Evolutionary conservation across 768 basidiomycete genomes (phyloP), one percentile per base, ranked within the genome.

Genomic region (Boletus reticuloceps): DNA sequence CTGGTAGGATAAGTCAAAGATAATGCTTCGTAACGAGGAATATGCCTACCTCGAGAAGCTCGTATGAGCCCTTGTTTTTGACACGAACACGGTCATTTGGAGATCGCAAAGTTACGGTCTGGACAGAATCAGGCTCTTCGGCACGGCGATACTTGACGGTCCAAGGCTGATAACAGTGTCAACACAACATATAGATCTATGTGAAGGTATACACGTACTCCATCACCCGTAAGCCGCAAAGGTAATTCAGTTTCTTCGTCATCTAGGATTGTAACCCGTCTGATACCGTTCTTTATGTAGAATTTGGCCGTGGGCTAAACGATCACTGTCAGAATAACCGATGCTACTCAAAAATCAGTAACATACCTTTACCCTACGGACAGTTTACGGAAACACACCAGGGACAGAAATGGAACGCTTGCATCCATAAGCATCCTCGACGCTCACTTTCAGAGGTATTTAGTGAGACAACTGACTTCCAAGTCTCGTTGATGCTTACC

Each of bases 341-440:
- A 20, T 31, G 7, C 22, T 31, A 8, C 22, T n/a, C 19, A 20
- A 43, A 41, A 49, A 20, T 6, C 4, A 17, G 39, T 6, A 31
- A 71, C 77, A 60, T 64, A 91, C 92, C 78, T 88, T 85, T 16
- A 88, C 79, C 58, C 90, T 76, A 59, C 87, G 82, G 20, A 99
- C 94, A n/a, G 62, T 91, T 91, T 47, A 96, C 91, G 8, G 83
- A 80, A 34, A 96, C 72, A 96, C 72, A 4, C 89, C 89, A n/a
- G 87, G 84, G 0, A 86, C 85, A 9, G 84, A 81, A 16, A 98
- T 72, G 9, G 84, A 66, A 25, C 91, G 81, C 64, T 85, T 88
- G 73, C 97, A 98, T 29, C 89, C 88, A 64, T 92, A 91, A 5
- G 83, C 83, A 74, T 98, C 97, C 67, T 89, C 87, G 27, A 98